Base-by-base conservation (phyloP, 345 rosid species). In the Xanthoceras sorbifolium region DNA sequence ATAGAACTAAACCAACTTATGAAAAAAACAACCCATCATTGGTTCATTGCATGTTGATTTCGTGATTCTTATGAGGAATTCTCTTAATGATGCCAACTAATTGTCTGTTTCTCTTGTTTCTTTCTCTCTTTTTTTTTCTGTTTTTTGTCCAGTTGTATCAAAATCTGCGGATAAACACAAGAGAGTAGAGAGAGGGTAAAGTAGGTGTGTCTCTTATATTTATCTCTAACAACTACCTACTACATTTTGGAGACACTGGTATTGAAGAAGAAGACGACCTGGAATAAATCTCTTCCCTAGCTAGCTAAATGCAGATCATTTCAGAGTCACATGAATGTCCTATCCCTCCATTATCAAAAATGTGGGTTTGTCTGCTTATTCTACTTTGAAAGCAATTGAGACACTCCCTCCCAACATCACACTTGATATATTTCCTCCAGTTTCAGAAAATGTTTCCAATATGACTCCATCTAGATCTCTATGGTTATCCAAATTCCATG, bases 221-320 rank as follows among this genome's bases (percentile, higher is more conserved):
- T 64, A 3, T 48, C 62, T 62, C 23, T 17, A 46, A 12, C 67
- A 57, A 22, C 34, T 65, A 59, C 60, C 74, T 22, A 18, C 60
- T 1, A 38, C n/a, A 9, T 9, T n/a, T 1, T 5, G n/a, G 72
- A 52, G 69, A 67, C 64, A 66, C 1, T 32, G 4, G 10, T 34
- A 65, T 80, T 71, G 60, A 65, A 32, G 80, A 75, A 71, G 79
- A 80, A 5, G 74, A 67, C 26, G 73, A 65, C 73, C 64, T 69
- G 15, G 34, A 46, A 9, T 34, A 7, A 8, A 66, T 76, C 52
- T 6, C 6, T 23, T 14, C 17, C 72, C 17, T 44, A 28, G 34
- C 32, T 67, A 61, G 22, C 3, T 15, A 10, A 4, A 64, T 9
- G 23, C 12, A 23, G 18, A 6, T n/a, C 11, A 25, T 66, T 64